phyloP scores from a whole-genome alignment of 495 filamentous ascomycete species.

The Penicillium fimorum region DNA sequence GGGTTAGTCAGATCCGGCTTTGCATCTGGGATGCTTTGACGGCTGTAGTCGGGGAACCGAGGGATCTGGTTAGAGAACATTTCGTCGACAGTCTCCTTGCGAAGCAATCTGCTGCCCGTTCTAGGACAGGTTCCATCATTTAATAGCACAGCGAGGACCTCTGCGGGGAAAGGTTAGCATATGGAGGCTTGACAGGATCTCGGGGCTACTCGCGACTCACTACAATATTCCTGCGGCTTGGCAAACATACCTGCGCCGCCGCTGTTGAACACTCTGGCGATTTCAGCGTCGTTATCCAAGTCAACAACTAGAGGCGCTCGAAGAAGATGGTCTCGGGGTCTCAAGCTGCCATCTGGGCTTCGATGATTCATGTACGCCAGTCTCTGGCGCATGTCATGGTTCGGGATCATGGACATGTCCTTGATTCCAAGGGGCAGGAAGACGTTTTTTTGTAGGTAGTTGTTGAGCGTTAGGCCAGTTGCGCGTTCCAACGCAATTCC shows the following conservation, averaged over 20 bases:
- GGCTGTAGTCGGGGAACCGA: slow-evolving; percentile 48
- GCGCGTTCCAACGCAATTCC: slow-evolving; percentile 55
- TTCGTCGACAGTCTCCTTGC: slow-evolving; percentile 48
- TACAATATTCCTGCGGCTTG: slow-evolving; percentile 53
- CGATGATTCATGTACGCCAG: slow-evolving; percentile 53
- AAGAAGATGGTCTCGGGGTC: slow-evolving; percentile 46
- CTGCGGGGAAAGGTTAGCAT: slow-evolving; percentile 8
- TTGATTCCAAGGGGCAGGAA: slow-evolving; percentile 55
- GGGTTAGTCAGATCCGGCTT: slow-evolving; percentile 52
- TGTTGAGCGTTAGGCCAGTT: slow-evolving; percentile 49
- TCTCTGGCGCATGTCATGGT: slow-evolving; percentile 44
- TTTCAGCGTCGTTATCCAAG: slow-evolving; percentile 26
- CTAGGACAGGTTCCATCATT: slow-evolving; percentile 50
- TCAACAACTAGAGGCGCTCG: slow-evolving; percentile 42
- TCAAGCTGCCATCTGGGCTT: slow-evolving; percentile 38
- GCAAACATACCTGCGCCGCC: slow-evolving; percentile 58
- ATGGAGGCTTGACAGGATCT: not conserved
- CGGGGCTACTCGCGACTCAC: slow-evolving; percentile 32
- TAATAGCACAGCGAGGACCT: slow-evolving; percentile 47
- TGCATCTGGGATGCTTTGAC: slow-evolving; percentile 42
- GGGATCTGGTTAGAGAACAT: slow-evolving; percentile 65
- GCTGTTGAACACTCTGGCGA: slow-evolving; percentile 44
- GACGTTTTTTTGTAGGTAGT: slow-evolving; percentile 56
- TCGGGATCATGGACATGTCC: slow-evolving; percentile 56
- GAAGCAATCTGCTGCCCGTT: slow-evolving; percentile 48